phyloP scores from a whole-genome alignment of 306 rosid species.

The Vigna nakashimae region DNA sequence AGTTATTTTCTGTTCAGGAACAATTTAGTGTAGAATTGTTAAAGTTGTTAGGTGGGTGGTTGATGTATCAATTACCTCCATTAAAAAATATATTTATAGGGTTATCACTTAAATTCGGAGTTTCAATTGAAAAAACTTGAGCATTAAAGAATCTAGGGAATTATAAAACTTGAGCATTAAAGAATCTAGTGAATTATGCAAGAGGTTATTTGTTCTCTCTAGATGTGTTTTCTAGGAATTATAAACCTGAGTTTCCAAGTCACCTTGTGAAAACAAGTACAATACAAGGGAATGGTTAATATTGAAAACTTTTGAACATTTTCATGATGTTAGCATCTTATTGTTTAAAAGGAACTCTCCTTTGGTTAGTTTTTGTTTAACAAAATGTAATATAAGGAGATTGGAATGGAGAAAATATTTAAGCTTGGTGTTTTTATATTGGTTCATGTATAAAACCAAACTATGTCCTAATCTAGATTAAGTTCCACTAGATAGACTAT shows the following conservation, averaged over 20 bases:
- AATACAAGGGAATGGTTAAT: too few relatives aligned
- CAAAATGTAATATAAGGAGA: too few relatives aligned
- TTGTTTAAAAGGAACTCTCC: too few relatives aligned
- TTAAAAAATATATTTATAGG: neutral
- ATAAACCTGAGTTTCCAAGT: neutral
- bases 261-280: neutral
- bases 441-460: too few relatives aligned
- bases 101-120: constrained; percentile 7
- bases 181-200: neutral
- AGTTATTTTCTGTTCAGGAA: constrained; percentile 9
- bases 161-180: neutral
- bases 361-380: too few relatives aligned
- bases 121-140: neutral
- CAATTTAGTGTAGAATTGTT: constrained; percentile 1
- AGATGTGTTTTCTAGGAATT: neutral
- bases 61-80: neutral
- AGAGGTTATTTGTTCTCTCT: neutral
- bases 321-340: too few relatives aligned
- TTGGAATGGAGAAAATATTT: too few relatives aligned
- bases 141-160: neutral
- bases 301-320: too few relatives aligned
- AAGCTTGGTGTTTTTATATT: too few relatives aligned
- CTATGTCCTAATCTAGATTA: too few relatives aligned
- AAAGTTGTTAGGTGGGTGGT: constrained; percentile 16
- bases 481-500: too few relatives aligned